Evolutionary conservation across 805 yeast genomes (phyloP).

Genomic region (Dipodascus albidus): DNA sequence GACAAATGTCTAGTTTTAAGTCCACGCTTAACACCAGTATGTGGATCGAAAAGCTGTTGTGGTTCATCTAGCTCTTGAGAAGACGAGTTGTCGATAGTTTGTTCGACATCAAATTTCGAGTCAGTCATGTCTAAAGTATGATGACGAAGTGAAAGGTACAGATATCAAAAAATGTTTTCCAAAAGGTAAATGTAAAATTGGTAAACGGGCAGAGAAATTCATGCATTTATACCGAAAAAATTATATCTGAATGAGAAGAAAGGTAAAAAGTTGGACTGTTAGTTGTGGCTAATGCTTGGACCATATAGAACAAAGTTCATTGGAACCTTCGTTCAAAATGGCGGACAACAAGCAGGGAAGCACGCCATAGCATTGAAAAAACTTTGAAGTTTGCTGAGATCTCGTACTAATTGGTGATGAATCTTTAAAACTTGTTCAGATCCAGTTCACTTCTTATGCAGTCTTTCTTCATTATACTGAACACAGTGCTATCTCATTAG

Average conservation of each 20-base stretch:
- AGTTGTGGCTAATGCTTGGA: no score
- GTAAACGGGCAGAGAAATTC: not conserved
- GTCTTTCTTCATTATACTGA: no score
- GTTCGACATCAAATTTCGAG: not conserved
- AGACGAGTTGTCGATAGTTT: not conserved
- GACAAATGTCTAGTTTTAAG: constrained; percentile 57
- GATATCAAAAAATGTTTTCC: no score
- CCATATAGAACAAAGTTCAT: not conserved
- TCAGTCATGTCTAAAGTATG: not conserved
- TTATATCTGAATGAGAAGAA: no score
- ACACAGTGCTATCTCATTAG: no score
- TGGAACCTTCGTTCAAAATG: not conserved
- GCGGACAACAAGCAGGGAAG: not conserved
- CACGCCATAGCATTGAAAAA: constrained; percentile 17
- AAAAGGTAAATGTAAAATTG: no score
- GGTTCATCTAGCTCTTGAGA: not conserved
- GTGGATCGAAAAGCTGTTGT: constrained; percentile 15
- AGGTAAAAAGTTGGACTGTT: no score
- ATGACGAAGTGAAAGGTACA: no score
- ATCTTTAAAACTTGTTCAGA: no score
- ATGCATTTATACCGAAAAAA: not conserved
- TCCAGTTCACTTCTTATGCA: no score
- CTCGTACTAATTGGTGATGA: no score
- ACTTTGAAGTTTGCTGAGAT: constrained; percentile 32
- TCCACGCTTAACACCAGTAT: constrained; percentile 28